Conservation (phyloP, 2,329 filamentous ascomycete species). For the Capronia epimyces region DNA sequence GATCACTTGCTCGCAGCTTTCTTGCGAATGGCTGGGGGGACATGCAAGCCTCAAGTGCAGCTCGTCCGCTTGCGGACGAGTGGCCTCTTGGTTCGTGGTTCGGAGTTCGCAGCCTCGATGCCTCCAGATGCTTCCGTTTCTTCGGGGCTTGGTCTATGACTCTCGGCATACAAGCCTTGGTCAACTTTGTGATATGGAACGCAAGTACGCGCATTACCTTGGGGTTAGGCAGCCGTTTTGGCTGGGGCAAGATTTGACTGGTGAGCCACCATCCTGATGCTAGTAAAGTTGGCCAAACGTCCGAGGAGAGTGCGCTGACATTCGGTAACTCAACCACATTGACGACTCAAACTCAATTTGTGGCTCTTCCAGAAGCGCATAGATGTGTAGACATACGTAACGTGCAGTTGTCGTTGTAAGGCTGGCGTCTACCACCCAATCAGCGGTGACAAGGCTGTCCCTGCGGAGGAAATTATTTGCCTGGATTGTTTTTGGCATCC, state of each 20-base stretch:
- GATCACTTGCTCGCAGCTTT: conserved; percentile 11
- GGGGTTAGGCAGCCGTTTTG: conserved; percentile 11
- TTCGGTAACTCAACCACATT: no score
- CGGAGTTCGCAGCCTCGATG: neutral
- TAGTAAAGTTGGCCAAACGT: no score
- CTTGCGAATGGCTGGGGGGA: conserved; percentile 1
- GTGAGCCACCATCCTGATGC: neutral
- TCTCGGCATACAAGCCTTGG: conserved; percentile 18
- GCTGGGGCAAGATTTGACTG: conserved; percentile 23
- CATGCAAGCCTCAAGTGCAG: neutral
- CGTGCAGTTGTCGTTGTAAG: neutral
- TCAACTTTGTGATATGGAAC: conserved; percentile 16
- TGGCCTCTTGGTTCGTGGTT: conserved; percentile 11
- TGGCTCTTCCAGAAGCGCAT: neutral
- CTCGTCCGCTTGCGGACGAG: conserved; percentile 3
- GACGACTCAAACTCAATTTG: no score
- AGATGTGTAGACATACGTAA: neutral
- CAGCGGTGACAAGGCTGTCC: conserved; percentile 12
- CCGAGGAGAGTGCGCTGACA: no score
- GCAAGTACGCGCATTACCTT: conserved; percentile 8
- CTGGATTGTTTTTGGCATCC: neutral
- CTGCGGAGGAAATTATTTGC: conserved; percentile 6
- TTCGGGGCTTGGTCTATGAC: conserved; percentile 15
- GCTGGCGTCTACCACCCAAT: conserved; percentile 8
- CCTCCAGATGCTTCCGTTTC: conserved; percentile 2